These are phyloP conservation scores for Calonectria multiphialidica DNA, from an alignment of 2,329 filamentous ascomycete species.

Conservation along the genomic window DNA sequence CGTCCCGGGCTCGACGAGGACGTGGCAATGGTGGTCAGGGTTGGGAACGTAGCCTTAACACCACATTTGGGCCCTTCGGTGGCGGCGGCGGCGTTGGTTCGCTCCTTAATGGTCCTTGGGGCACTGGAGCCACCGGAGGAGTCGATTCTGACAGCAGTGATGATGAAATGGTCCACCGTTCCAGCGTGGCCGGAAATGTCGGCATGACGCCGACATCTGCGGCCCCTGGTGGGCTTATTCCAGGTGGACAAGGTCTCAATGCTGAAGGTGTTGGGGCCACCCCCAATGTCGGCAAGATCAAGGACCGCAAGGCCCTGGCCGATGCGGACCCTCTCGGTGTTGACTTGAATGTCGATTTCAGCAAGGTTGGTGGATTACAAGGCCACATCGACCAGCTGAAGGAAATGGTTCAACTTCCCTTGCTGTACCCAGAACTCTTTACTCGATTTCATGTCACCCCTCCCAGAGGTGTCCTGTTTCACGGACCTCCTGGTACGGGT, in stretches of 20 bases:
- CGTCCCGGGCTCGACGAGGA: conserved; percentile 75
- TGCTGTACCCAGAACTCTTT: conserved; percentile 96
- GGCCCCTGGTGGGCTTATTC: conserved; percentile 59
- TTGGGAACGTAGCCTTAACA: conserved; percentile 88
- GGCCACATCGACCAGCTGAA: conserved; percentile 97
- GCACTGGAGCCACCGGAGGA: conserved; percentile 79
- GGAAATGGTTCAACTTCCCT: conserved; percentile 96
- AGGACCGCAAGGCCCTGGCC: conserved; percentile 90
- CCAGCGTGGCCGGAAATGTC: conserved; percentile 68
- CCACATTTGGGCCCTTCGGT: conserved; percentile 93
- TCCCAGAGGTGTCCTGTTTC: conserved; percentile 94
- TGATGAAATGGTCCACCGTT: conserved; percentile 82
- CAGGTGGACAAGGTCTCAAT: conserved; percentile 54
- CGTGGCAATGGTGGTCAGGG: conserved; percentile 68
- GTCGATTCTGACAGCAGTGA: conserved; percentile 97
- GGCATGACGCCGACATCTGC: conserved; percentile 70
- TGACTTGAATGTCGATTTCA: conserved; percentile 92
- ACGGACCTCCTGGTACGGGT: conserved; percentile 96
- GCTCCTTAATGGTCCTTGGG: conserved; percentile 80
- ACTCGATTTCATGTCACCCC: conserved; percentile 92
- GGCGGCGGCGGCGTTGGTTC: conserved; percentile 81
- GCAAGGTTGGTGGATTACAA: conserved; percentile 91
- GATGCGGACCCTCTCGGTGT: conserved; percentile 96
- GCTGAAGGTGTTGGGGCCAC: conserved; percentile 63
- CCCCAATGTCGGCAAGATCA: conserved; percentile 91